Base-by-base conservation (phyloP, 768 basidiomycete species). In the Piloderma croceum region DNA sequence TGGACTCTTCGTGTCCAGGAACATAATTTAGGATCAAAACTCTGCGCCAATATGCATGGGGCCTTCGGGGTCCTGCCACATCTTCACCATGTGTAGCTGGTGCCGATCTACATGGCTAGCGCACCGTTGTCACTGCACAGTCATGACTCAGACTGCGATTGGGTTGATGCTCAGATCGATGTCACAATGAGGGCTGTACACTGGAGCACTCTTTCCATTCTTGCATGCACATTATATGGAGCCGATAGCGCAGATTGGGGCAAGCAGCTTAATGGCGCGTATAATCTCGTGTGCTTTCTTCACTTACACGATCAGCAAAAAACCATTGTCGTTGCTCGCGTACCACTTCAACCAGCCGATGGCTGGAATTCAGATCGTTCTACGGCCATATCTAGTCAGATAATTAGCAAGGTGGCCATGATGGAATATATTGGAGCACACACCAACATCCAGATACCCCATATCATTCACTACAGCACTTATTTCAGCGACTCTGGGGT, bases 271-370 rank as follows among this genome's bases (percentile, higher is more conserved):
- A 25, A 21, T 9, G 43, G 43, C 25, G 43, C 33, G 5, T 44
- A 39, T 24, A 44, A 44, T 33, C 43, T 44, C 37, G 43, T 44
- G 17, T 33, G 43, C 27, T 44, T 44, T 29, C 43, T 44, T 22
- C 43, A 44, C 32, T 34, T 41, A 34, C 32, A 41, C 31, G 40
- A 35, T 33, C 5, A 10, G 23, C 25, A 32, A 22, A 12, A 44
- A 18, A 32, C 31, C 15, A 21, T 33, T 17, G 17, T 44, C 22
- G 38, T 44, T n/a, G n/a, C n/a, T n/a, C n/a, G n/a, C n/a, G n/a
- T n/a, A n/a, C n/a, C n/a, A n/a, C n/a, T n/a, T n/a, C 35, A 21
- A 17, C 24, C 7, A n/a, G n/a, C n/a, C n/a, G n/a, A n/a, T n/a
- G n/a, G n/a, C n/a, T n/a, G n/a, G n/a, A 34, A 27, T 23, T 34